Conservation (phyloP, 257 asterid genomes). For the Scutellaria galericulata region DNA sequence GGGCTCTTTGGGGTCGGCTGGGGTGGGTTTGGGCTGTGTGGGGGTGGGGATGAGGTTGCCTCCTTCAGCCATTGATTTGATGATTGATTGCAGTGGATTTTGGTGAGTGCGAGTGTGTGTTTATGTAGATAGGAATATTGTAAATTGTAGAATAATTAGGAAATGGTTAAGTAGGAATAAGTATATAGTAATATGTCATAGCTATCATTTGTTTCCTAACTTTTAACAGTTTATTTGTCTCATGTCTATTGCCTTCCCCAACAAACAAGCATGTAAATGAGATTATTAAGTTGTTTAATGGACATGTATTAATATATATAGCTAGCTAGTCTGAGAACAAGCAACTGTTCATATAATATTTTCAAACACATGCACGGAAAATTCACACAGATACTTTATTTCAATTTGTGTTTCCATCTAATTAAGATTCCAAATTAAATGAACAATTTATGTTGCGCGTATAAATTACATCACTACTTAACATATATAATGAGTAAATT, state of each 20-base stretch:
- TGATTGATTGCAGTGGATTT: slow-evolving; percentile 2
- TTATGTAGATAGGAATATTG: slow-evolving; percentile 34
- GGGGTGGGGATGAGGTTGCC: not conserved
- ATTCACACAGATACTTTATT: no score
- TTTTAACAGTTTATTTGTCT: slow-evolving; percentile 55
- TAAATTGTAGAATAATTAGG: slow-evolving; percentile 53
- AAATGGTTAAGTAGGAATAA: slow-evolving; percentile 63
- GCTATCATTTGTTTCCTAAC: slow-evolving; percentile 60
- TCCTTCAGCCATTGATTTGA: slow-evolving; percentile 54
- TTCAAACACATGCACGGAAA: no score
- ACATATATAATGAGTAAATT: no score
- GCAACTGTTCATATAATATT: no score
- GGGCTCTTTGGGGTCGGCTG: slow-evolving; percentile 34
- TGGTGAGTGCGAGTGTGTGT: slow-evolving; percentile 39
- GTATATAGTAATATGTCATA: slow-evolving; percentile 33
- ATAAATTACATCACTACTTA: no score
- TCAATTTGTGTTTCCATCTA: no score
- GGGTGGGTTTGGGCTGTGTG: slow-evolving; percentile 6
- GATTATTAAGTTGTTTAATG: not conserved
- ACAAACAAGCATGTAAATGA: slow-evolving; percentile 30
- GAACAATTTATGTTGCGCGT: no score
- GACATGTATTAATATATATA: not conserved
- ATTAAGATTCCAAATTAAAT: no score
- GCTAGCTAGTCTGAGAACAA: no score
- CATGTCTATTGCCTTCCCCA: slow-evolving; percentile 78